Evolutionary conservation across 257 asterid genomes (phyloP), one percentile per base, ranked within the genome.

Genomic region (Ophiorrhiza pumila): DNA sequence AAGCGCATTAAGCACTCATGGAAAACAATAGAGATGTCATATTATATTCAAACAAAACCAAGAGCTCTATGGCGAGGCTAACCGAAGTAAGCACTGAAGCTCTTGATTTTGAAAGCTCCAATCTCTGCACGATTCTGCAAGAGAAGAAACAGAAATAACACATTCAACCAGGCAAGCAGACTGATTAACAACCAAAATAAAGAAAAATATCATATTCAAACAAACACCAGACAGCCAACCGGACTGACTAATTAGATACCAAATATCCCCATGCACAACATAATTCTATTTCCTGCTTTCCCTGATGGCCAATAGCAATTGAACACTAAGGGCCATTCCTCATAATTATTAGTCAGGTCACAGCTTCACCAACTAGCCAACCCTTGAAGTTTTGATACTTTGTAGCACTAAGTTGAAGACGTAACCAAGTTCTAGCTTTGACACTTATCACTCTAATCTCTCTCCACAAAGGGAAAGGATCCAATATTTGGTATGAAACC

Each of bases 1-100:
- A 71, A 73, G 67, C 55, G 6, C 58, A 41, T 34, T 56, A 50
- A 53, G 32, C 46, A 25, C 12, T 27, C 63, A 7, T 65, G 71
- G 72, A 47, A 61, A 59, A 29, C 35, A 11, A 49, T 46, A 65
- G 12, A 59, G 61, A 32, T 29, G 17, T 8, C 42, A 29, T 31
- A 41, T 66, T 31, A 42, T 63, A 64, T n/a, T n/a, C n/a, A n/a
- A n/a, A n/a, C n/a, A 46, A 55, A 52, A 82, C 37, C 74, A 74
- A 65, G 75, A 76, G 79, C 71, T 73, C 37, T 34, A 71, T 72
- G 60, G 70, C 65, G 79, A 53, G 35, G 77, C 97, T 80, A 80
- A 93, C 99, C 88, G 97, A 94, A 73, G 98, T 81, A 77, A 94
- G 93, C 58, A 94, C 98, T 69, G 99, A 92, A 80, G 99, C 99